Evolutionary conservation across 768 basidiomycete genomes (phyloP).

Genomic region (Macrolepiota fuliginosa): DNA sequence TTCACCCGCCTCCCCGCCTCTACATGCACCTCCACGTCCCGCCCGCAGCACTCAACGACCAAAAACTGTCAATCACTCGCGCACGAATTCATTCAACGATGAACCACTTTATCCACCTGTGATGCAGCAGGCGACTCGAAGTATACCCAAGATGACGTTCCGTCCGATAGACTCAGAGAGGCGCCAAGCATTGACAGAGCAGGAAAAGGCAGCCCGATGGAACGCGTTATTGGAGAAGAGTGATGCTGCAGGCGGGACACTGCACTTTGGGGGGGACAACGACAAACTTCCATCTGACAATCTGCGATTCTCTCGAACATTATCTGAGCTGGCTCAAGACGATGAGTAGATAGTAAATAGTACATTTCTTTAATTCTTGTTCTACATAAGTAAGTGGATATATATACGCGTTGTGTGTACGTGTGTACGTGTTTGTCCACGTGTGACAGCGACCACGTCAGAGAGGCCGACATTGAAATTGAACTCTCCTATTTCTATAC

Average conservation of each 20-base stretch:
- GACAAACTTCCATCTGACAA: slow-evolving; percentile 21
- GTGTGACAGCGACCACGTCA: slow-evolving; percentile 12
- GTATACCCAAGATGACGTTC: slow-evolving; percentile 33
- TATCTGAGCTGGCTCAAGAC: slow-evolving; percentile 13
- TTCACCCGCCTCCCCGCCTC: slow-evolving; percentile 27
- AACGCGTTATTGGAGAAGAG: slow-evolving; percentile 65
- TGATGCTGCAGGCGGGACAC: slow-evolving; percentile 69
- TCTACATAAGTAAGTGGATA: background rate
- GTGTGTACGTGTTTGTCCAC: slow-evolving; percentile 11
- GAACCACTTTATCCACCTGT: slow-evolving; percentile 2
- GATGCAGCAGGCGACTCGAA: background rate
- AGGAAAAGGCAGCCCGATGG: slow-evolving; percentile 74
- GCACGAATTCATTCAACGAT: slow-evolving; percentile 20
- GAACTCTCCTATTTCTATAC: slow-evolving; percentile 6
- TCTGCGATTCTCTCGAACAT: slow-evolving; percentile 9
- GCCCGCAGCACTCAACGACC: slow-evolving; percentile 25
- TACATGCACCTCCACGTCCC: slow-evolving; percentile 29
- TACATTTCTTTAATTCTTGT: background rate
- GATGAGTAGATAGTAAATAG: slow-evolving; percentile 3
- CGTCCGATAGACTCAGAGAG: slow-evolving; percentile 41
- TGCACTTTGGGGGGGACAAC: slow-evolving; percentile 48
- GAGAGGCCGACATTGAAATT: background rate
- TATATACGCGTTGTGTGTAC: slow-evolving; percentile 6
- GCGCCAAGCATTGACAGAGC: slow-evolving; percentile 48
- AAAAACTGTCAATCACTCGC: background rate